These are phyloP conservation scores for Fomitopsis serialis DNA, from an alignment of 768 basidiomycete species.

Conservation along the genomic window DNA sequence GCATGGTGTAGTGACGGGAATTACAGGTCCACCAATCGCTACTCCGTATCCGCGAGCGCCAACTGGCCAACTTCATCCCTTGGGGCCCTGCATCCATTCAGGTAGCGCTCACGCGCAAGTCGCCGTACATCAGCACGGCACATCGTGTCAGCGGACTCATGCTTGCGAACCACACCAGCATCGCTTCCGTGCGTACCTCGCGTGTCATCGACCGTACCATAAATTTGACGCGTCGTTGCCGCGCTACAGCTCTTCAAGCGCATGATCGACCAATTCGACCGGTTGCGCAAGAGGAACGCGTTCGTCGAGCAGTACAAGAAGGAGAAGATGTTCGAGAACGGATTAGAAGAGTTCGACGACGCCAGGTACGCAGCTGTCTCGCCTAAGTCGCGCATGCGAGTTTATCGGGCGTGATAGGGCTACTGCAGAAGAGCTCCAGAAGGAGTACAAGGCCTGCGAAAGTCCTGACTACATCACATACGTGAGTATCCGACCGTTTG, in stretches of 20 bases:
- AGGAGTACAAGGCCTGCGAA: conserved; percentile 96
- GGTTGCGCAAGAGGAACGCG: conserved; percentile 80
- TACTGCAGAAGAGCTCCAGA: conserved; percentile 80
- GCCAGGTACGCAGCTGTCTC: conserved; percentile 56
- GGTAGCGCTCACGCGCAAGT: conserved; percentile 88
- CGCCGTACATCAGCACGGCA: conserved; percentile 81
- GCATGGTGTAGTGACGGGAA: conserved; percentile 2
- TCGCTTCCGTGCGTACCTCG: conserved; percentile 69
- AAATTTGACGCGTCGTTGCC: neutral
- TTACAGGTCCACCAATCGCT: conserved; percentile 92
- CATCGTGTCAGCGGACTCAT: conserved; percentile 97
- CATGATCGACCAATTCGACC: conserved; percentile 93
- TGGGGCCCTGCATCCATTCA: conserved; percentile 99
- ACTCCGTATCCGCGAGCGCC: conserved; percentile 92
- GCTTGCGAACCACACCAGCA: conserved; percentile 99
- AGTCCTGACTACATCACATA: conserved; percentile 91
- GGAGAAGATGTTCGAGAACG: conserved; percentile 91
- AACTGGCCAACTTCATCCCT: conserved; percentile 96
- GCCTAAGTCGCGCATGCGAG: neutral
- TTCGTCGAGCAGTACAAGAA: conserved; percentile 98
- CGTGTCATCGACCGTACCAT: neutral
- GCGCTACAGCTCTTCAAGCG: conserved; percentile 79
- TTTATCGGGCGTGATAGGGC: conserved; percentile 40
- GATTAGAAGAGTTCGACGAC: conserved; percentile 94
- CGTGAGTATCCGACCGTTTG: conserved; percentile 37